Base-by-base conservation (phyloP, 805 yeast species). In the Priceomyces melissophilus region DNA sequence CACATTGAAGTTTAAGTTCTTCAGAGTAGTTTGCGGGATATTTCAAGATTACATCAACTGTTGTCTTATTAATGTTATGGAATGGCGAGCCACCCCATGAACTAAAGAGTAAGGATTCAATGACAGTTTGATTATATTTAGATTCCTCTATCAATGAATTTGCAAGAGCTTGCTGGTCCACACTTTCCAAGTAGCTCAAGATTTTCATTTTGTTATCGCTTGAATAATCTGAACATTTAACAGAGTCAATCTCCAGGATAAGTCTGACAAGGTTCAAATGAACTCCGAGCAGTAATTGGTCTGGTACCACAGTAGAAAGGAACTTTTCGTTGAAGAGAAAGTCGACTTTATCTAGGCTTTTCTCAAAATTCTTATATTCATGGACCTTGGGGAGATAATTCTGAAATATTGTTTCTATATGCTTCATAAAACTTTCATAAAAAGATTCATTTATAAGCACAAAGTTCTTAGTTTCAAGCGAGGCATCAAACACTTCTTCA, bases 291-390 rank as follows among this genome's bases (percentile, higher is more conserved):
- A 40, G 30, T n/a, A 34, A 17, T 12, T 35, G 15, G 1, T 39
- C 45, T 26, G 27, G 16, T 26, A 25, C 34, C 4, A 39, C 12
- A n/a, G 13, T 35, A 23, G 28, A 20, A 10, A 35, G 30, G 1
- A 43, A 14, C 10, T 38, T 35, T 14, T 36, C 12, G 14, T 38
- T 38, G n/a, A 48, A 31, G 3, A 55, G 20, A 10, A 43, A 32
- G 34, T 57, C 61, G 4, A 60, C 39, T 17, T 58, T 37, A 27
- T 54, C 55, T 12, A 64, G 40, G 44, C 54, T 65, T 38, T 51
- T 47, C 17, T 67, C 63, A 33, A 50, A 37, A 42, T 66, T 52
- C 35, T 55, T 44, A 50, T 58, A 67, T 45, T 68, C 70, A 44
- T 69, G 75, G 9, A 57, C 53, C n/a, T 43, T 40, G 0, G 72